These are phyloP conservation scores for Euphorbia lathyris DNA, from an alignment of 345 rosid species.

Conservation along the genomic window DNA sequence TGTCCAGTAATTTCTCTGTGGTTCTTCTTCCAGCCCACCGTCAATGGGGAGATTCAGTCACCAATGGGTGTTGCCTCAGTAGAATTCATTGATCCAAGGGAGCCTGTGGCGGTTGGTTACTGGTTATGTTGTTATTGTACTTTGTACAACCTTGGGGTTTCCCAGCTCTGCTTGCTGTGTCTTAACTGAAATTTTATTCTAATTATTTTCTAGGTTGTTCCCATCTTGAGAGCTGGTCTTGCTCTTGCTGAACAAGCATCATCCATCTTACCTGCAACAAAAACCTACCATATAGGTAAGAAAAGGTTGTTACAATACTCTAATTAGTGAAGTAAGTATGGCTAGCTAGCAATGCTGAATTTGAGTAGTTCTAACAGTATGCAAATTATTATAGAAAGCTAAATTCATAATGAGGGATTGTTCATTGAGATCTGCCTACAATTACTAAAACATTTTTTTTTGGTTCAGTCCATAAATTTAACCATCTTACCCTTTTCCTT, in stretches of 20 bases:
- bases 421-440: not conserved
- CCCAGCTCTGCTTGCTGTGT: not conserved
- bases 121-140: not conserved
- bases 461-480: slow-evolving; percentile 17
- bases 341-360: not conserved
- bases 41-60: slow-evolving; percentile 81
- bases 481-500: not conserved
- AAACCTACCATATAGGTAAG: slow-evolving; percentile 80
- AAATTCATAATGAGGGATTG: not conserved
- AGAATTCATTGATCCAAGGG: slow-evolving; percentile 92
- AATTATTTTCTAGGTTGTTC: slow-evolving; percentile 60
- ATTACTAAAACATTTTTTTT: not conserved
- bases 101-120: slow-evolving; percentile 72
- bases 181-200: slow-evolving; percentile 10
- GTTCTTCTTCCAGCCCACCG: slow-evolving; percentile 56
- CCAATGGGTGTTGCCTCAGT: slow-evolving; percentile 88
- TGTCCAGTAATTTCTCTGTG: slow-evolving; percentile 12
- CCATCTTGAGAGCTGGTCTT: slow-evolving; percentile 91
- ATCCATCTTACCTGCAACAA: slow-evolving; percentile 75
- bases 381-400: not conserved
- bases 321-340: not conserved
- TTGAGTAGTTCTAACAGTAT: not conserved
- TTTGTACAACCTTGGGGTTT: not conserved
- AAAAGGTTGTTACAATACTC: slow-evolving; percentile 6
- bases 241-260: slow-evolving; percentile 90